These are phyloP conservation scores for Protostelium mycophagum DNA, from an alignment of 78 protist genomes.

Conservation along the genomic window DNA sequence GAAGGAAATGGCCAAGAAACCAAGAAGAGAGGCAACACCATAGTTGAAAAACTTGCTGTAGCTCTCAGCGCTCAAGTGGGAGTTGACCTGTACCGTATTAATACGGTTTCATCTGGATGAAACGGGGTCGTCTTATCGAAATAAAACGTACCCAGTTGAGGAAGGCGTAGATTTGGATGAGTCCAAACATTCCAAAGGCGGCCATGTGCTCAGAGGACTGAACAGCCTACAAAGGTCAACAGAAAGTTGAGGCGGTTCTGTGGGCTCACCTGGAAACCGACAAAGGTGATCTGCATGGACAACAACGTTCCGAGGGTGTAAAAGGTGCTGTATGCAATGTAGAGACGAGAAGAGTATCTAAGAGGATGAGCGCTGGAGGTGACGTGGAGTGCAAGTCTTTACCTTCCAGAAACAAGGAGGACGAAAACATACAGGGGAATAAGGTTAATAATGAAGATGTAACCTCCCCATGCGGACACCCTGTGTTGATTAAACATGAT, in stretches of 20 bases:
- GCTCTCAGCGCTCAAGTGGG: conserved; percentile 21
- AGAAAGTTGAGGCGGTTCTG: no score
- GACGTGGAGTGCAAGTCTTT: neutral
- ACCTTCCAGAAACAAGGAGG: conserved; percentile 70
- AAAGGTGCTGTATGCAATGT: conserved; percentile 87
- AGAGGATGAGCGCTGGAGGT: neutral
- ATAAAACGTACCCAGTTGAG: conserved; percentile 38
- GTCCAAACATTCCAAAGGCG: conserved; percentile 85
- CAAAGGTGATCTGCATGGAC: conserved; percentile 85
- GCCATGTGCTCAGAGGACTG: conserved; percentile 93
- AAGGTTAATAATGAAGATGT: conserved; percentile 96
- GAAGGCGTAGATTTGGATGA: conserved; percentile 62
- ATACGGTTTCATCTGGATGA: no score
- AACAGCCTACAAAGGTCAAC: no score
- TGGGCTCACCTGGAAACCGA: conserved; percentile 91
- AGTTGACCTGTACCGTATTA: no score
- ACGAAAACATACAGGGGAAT: conserved; percentile 89
- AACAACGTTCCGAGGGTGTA: conserved; percentile 85
- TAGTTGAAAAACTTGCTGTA: conserved; percentile 20
- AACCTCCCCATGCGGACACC: conserved; percentile 99
- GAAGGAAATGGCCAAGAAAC: conserved; percentile 12
- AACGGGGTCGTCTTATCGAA: no score
- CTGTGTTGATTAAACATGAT: conserved; percentile 32
- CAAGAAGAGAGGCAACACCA: conserved; percentile 42
- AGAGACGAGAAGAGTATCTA: conserved; percentile 76